Conservation (phyloP, 2,329 filamentous ascomycete species). For the Nothopassalora personata region DNA sequence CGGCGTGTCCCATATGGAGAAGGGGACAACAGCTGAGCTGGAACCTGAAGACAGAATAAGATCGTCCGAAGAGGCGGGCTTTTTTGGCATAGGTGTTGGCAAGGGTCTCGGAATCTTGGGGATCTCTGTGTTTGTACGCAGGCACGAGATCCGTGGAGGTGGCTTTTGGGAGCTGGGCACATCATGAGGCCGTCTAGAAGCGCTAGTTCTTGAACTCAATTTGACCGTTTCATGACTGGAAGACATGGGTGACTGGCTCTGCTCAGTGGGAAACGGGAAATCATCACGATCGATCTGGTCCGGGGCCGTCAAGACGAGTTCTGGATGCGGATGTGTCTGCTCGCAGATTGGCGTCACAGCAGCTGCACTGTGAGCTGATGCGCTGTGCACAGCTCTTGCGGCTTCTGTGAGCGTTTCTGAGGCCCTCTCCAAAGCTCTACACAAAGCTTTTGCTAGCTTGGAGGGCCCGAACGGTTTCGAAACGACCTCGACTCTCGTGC, state of each 20-base stretch:
- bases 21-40: not conserved
- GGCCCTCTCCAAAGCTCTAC: constrained; percentile 3
- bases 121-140: not conserved
- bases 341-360: not conserved
- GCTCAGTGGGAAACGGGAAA: constrained; percentile 10
- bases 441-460: constrained; percentile 15
- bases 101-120: not conserved
- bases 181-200: not conserved
- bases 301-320: not conserved
- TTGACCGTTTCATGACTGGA: not conserved
- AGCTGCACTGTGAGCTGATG: not conserved
- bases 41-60: not conserved
- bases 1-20: constrained; percentile 4
- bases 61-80: not conserved
- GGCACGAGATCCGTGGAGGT: not conserved
- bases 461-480: constrained; percentile 21
- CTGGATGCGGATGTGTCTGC: not conserved
- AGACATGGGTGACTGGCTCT: not conserved
- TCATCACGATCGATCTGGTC: constrained; percentile 9
- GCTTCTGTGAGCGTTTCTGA: not conserved
- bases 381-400: not conserved
- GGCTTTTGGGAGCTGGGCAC: not conserved
- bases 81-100: not conserved
- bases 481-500: constrained; percentile 15
- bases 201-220: not conserved